A percentile compares a stretch with the other conserved stretches of the same genome.
Conservation (phyloP, 345 rosid genomes). For the Salix dunnii region DNA sequence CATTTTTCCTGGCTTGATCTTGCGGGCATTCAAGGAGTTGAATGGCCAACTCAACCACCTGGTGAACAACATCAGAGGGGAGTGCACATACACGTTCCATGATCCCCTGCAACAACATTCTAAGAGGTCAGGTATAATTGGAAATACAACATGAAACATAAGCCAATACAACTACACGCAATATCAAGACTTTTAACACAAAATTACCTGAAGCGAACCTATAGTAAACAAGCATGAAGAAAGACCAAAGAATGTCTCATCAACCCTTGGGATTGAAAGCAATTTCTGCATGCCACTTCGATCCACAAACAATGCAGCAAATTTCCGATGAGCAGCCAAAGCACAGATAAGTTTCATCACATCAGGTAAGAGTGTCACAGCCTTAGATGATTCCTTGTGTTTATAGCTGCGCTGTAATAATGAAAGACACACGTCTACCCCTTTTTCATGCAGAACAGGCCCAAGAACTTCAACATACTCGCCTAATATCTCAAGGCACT, state of each 20-base stretch:
- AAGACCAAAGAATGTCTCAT: constrained; percentile 74
- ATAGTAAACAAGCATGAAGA: constrained; percentile 89
- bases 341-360: constrained; percentile 98
- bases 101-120: constrained; percentile 58
- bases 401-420: constrained; percentile 64
- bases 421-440: constrained; percentile 89
- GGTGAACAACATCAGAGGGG: constrained; percentile 67
- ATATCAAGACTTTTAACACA: not conserved
- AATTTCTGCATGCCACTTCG: constrained; percentile 91
- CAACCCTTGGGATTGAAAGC: constrained; percentile 76
- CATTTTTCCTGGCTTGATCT: constrained; percentile 91
- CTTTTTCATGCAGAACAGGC: constrained; percentile 94
- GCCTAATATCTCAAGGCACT: constrained; percentile 85
- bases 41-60: constrained; percentile 82
- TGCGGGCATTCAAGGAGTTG: constrained; percentile 82
- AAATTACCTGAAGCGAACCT: constrained; percentile 87
- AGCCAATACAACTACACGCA: not conserved
- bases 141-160: not conserved
- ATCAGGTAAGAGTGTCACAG: constrained; percentile 63
- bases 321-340: constrained; percentile 95
- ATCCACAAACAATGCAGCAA: constrained; percentile 97
- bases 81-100: constrained; percentile 99
- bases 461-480: constrained; percentile 98
- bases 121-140: constrained; percentile 13
- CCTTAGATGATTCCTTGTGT: constrained; percentile 42